Evolutionary conservation across 305 asterid species (phyloP).

Genomic region (Fraxinus nigra): DNA sequence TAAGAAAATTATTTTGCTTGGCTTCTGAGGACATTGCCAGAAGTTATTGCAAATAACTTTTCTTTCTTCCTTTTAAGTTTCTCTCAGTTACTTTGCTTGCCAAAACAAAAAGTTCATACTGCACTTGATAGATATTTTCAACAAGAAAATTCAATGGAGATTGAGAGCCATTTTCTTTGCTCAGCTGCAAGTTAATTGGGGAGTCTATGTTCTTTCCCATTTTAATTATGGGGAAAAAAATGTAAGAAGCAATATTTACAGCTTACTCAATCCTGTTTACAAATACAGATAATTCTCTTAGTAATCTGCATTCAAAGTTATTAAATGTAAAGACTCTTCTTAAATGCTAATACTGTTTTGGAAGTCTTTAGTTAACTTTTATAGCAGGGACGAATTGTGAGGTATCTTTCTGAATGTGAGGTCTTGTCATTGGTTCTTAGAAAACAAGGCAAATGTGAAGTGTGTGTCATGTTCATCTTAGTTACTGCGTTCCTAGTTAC

Average conservation of each 20-base stretch:
- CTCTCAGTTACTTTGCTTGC: neutral
- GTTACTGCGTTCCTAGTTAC: neutral
- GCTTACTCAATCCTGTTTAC: neutral
- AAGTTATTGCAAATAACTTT: neutral
- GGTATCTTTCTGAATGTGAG: neutral
- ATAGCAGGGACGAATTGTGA: neutral
- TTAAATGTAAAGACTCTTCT: neutral
- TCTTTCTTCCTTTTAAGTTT: neutral
- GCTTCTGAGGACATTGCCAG: neutral
- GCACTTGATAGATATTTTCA: neutral
- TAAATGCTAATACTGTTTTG: neutral
- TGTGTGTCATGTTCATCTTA: conserved; percentile 13
- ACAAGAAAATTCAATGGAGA: conserved; percentile 2
- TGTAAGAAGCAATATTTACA: neutral
- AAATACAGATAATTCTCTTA: neutral
- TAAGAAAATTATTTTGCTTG: neutral
- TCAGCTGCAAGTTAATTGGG: conserved; percentile 6
- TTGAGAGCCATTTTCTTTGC: neutral
- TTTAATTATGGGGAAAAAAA: neutral
- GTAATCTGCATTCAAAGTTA: neutral
- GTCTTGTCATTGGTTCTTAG: conserved; percentile 1
- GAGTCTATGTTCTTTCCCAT: neutral
- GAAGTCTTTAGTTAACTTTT: neutral
- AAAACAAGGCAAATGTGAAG: neutral
- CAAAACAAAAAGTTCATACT: neutral